Evolutionary conservation across 371 early-diverging fungal species (phyloP).

Genomic region (Syncephalastrum monosporum): DNA sequence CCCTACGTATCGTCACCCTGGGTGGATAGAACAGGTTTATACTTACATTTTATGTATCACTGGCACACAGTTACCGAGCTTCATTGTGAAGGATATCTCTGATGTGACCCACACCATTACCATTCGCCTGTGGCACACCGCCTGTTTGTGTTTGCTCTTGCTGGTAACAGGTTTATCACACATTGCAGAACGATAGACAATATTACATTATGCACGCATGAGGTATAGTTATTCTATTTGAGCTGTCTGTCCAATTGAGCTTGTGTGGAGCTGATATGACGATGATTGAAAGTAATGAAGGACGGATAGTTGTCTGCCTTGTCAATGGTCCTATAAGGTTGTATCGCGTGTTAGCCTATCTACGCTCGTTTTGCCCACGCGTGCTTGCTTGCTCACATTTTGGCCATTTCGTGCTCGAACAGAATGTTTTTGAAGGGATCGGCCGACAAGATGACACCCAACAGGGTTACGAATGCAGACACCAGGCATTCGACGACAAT

Average conservation of each 20-base stretch:
- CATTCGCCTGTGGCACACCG: too few species aligned
- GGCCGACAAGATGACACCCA: slow-evolving; percentile 48
- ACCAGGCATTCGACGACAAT: slow-evolving; percentile 40
- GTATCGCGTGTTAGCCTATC: not conserved
- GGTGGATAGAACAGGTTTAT: too few species aligned
- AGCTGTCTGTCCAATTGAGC: slow-evolving; percentile 33
- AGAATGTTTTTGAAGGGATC: slow-evolving; percentile 62
- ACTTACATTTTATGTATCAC: too few species aligned
- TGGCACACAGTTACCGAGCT: too few species aligned
- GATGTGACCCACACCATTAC: too few species aligned
- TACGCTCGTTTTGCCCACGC: not conserved
- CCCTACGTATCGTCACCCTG: too few species aligned
- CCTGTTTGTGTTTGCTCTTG: too few species aligned
- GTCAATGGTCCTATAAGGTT: slow-evolving; percentile 56
- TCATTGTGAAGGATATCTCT: too few species aligned
- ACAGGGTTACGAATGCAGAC: slow-evolving; percentile 36
- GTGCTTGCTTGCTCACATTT: slow-evolving; percentile 44
- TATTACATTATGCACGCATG: not conserved
- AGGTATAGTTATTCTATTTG: not conserved
- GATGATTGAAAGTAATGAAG: slow-evolving; percentile 65
- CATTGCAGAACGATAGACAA: too few species aligned
- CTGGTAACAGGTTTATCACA: too few species aligned
- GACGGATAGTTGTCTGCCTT: slow-evolving; percentile 65
- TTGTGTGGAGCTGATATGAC: slow-evolving; percentile 37
- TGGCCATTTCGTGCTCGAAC: slow-evolving; percentile 62